A percentile compares a stretch with the other conserved stretches of the same genome.
These are phyloP conservation scores for Fonticula alba DNA, from an alignment of 78 protist species.

Conservation along the genomic window DNA sequence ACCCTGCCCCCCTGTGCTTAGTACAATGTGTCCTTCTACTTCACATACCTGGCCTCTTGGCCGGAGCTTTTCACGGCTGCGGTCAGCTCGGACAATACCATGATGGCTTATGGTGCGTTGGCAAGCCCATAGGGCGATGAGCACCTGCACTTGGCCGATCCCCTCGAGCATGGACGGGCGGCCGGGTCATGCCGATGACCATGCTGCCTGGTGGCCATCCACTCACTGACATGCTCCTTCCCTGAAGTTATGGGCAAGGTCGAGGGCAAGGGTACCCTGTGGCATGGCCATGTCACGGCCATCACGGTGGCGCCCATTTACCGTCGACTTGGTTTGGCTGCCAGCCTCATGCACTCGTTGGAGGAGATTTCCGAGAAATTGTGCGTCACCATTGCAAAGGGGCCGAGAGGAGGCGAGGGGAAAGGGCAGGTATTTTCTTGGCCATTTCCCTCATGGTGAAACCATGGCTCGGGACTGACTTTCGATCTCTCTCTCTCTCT, in stretches of 20 bases:
- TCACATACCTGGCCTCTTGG: conserved; percentile 73
- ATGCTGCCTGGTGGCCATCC: neutral
- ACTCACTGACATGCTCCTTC: neutral
- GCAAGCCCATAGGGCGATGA: neutral
- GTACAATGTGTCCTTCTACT: conserved; percentile 70
- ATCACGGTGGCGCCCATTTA: conserved; percentile 84
- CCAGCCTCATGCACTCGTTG: conserved; percentile 60
- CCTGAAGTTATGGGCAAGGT: conserved; percentile 61
- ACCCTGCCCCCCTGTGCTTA: neutral
- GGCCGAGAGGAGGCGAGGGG: neutral
- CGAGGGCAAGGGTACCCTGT: conserved; percentile 54
- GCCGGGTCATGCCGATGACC: neutral
- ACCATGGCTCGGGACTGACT: neutral
- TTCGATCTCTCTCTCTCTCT: too few relatives aligned
- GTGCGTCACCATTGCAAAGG: conserved; percentile 2
- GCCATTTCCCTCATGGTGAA: neutral
- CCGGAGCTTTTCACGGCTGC: conserved; percentile 59
- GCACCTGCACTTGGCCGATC: too few relatives aligned
- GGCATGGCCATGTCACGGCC: conserved; percentile 97
- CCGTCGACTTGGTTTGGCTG: conserved; percentile 63
- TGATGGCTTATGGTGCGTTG: conserved; percentile 67
- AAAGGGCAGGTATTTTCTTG: neutral
- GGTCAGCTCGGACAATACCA: conserved; percentile 39
- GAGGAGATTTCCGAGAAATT: conserved; percentile 62
- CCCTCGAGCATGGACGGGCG: neutral